Conservation (phyloP, 2,329 filamentous ascomycete species). For the Elsinoe ampelina region DNA sequence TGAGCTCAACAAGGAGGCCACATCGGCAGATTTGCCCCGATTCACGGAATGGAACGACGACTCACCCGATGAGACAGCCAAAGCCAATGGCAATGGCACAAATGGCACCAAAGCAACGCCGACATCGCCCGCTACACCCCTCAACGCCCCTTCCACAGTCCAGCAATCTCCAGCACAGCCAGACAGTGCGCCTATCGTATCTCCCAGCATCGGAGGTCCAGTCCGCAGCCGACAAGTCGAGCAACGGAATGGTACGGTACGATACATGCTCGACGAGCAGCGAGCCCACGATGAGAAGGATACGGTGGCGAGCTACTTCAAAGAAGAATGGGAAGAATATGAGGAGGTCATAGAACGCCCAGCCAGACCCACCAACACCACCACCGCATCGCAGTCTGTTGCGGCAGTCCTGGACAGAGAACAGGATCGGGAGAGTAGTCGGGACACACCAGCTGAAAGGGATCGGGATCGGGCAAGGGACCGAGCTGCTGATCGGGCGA, state of each 20-base stretch:
- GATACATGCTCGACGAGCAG: conserved; percentile 79
- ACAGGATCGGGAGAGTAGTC: conserved; percentile 21
- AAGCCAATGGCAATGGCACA: conserved; percentile 27
- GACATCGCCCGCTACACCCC: conserved; percentile 6
- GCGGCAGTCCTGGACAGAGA: conserved; percentile 18
- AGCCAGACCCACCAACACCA: conserved; percentile 19
- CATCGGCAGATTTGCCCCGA: conserved; percentile 51
- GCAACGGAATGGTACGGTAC: conserved; percentile 61
- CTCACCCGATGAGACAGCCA: conserved; percentile 26
- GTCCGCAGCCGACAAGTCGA: conserved; percentile 29
- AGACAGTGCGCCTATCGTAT: conserved; percentile 24
- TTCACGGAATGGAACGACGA: conserved; percentile 41
- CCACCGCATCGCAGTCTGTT: conserved; percentile 10
- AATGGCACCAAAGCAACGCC: conserved; percentile 20
- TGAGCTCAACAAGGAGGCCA: conserved; percentile 70
- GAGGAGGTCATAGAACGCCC: conserved; percentile 62
- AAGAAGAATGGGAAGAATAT: conserved; percentile 66
- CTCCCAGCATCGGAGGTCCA: conserved; percentile 24
- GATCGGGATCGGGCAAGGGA: conserved; percentile 18
- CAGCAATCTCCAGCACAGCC: conserved; percentile 28
- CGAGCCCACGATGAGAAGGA: conserved; percentile 63
- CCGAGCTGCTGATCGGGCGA: not conserved
- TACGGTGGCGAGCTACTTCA: conserved; percentile 58
- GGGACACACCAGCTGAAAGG: conserved; percentile 18
- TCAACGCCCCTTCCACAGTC: conserved; percentile 3